phyloP scores from a whole-genome alignment of 1,284 basidiomycete genomes.

The Ceratobasidium sp. region DNA sequence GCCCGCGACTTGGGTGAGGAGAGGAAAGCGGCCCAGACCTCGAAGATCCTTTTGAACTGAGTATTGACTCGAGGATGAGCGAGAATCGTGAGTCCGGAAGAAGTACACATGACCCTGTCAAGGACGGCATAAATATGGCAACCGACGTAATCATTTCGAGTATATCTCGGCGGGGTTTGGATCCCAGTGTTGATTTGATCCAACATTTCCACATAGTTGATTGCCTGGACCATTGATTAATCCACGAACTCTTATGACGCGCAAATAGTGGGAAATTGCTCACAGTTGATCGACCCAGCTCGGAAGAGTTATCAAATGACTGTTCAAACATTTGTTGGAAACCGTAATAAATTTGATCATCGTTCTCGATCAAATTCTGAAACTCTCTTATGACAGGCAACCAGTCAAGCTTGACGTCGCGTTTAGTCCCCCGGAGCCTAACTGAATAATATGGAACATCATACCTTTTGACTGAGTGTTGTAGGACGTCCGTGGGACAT shows the following conservation, averaged over 20 bases:
- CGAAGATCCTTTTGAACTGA: slow-evolving; percentile 19
- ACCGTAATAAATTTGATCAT: slow-evolving; percentile 51
- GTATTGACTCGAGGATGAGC: neutral
- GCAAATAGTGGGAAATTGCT: neutral
- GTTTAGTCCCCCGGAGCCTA: neutral
- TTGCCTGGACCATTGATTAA: neutral
- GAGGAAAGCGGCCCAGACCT: slow-evolving; percentile 48
- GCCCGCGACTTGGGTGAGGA: slow-evolving; percentile 46
- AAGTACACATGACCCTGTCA: neutral
- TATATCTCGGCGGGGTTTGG: neutral
- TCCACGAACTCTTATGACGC: neutral
- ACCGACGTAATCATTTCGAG: neutral
- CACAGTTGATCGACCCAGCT: neutral
- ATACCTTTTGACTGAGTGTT: neutral
- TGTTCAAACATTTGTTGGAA: slow-evolving; percentile 54
- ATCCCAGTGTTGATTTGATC: neutral
- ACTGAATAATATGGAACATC: neutral
- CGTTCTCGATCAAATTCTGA: slow-evolving; percentile 53
- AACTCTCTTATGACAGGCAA: slow-evolving; percentile 52
- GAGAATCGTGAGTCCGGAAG: slow-evolving; percentile 4
- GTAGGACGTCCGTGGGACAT: no score
- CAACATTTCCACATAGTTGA: neutral
- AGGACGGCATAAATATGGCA: neutral
- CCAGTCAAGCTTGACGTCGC: neutral
- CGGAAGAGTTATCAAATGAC: slow-evolving; percentile 39